phyloP scores from a whole-genome alignment of 129 eudicot species.

The Flaveria brownii region DNA sequence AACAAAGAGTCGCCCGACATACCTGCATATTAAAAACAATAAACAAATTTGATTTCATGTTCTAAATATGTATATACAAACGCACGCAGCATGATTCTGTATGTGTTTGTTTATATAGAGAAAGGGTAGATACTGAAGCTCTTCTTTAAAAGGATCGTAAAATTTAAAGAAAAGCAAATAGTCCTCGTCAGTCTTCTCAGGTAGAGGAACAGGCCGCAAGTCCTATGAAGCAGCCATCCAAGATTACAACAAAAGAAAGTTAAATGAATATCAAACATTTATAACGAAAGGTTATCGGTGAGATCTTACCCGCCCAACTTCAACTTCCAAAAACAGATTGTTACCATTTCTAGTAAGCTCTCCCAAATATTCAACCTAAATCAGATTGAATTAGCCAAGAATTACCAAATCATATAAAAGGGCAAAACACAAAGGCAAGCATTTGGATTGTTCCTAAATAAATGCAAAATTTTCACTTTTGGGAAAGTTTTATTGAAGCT shows the following conservation, averaged over 20 bases:
- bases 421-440: background rate
- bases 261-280: background rate
- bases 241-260: background rate
- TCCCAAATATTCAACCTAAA: slow-evolving; percentile 71
- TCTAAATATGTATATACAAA: too few relatives aligned
- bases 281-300: background rate
- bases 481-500: background rate
- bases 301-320: slow-evolving; percentile 48
- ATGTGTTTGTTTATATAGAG: background rate
- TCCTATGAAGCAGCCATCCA: slow-evolving; percentile 40
- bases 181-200: slow-evolving; percentile 70
- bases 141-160: slow-evolving; percentile 79
- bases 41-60: too few relatives aligned
- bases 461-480: background rate
- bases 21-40: slow-evolving; percentile 31
- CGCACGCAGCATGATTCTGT: background rate
- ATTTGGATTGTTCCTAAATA: background rate
- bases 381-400: slow-evolving; percentile 2
- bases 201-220: slow-evolving; percentile 59
- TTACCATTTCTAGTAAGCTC: slow-evolving; percentile 54
- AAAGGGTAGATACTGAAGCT: slow-evolving; percentile 56
- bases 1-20: slow-evolving; percentile 72
- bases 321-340: slow-evolving; percentile 73
- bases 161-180: slow-evolving; percentile 70
- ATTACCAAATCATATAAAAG: background rate